Evolutionary conservation across 2,329 filamentous ascomycete genomes (phyloP), one percentile per base, ranked within the genome.

Genomic region (Myriangium duriaei): DNA sequence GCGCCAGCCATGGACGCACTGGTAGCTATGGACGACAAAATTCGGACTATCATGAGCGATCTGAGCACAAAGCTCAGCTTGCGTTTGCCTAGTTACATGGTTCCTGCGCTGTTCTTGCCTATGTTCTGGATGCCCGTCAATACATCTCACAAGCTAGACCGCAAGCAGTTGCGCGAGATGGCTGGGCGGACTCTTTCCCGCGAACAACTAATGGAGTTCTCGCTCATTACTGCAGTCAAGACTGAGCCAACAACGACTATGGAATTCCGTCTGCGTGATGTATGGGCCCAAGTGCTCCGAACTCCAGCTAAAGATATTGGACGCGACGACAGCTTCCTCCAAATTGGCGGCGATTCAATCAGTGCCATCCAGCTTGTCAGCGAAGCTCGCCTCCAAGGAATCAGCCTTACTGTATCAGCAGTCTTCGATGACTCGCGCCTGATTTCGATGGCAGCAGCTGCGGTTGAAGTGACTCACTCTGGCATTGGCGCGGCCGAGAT

Each of bases 311-410:
- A 67, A 2, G 57, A 64, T 1, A 70, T 76, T n/a, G 61, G 67
- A 1, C 54, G 67, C 1, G 65, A 73, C 7, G 68, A 75, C 46
- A 72, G 68, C 54, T 76, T 77, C 55, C 75, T 76, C 62, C 63
- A 65, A 2, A 62, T 75, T 0, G 72, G 73, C 1, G 73, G 73
- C 13, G 72, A 76, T 53, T 76, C 72, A 0, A 70, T 76, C 16
- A 56, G 64, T 1, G 72, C 72, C 2, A 79, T 78, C 70, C 73
- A 71, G 49, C 56, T 78, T 4, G 58, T 67, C 6, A 48, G 56
- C 5, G 67, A 72, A 4, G 72, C 72, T 13, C 62, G 63, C 4
- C 57, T 62, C 3, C 60, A 93, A 0, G 57, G 58, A 0, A 46
- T 79, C 2, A 49, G 62, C 1, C 55, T 63, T 1, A 29, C 35